phyloP scores from a whole-genome alignment of 1,139 yeast genomes.

The Lizanozyma gosingica region DNA sequence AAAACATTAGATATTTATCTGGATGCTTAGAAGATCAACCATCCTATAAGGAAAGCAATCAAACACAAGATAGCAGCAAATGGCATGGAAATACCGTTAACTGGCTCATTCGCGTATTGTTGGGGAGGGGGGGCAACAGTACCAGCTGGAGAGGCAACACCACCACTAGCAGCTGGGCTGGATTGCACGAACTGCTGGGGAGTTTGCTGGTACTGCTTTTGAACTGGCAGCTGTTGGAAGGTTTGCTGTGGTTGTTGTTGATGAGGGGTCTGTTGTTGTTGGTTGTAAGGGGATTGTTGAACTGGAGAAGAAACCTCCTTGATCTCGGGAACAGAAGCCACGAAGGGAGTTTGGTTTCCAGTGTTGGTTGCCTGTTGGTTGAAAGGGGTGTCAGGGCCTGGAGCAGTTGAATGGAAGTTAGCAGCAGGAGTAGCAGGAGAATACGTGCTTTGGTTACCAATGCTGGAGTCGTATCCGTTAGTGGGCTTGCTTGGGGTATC shows the following conservation, averaged over 20 bases:
- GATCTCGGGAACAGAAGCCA: neutral
- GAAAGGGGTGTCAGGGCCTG: neutral
- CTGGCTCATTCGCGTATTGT: neutral
- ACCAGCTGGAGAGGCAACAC: slow-evolving; percentile 6
- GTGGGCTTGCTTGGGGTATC: slow-evolving; percentile 9
- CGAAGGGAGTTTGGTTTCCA: neutral
- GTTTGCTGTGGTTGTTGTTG: neutral
- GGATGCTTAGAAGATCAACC: slow-evolving; percentile 42
- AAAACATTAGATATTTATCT: no score
- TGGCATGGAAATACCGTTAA: slow-evolving; percentile 42
- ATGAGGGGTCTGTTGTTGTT: neutral
- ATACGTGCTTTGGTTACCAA: slow-evolving; percentile 4
- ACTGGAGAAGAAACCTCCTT: slow-evolving; percentile 1
- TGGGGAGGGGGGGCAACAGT: neutral
- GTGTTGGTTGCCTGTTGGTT: neutral
- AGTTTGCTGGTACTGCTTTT: neutral
- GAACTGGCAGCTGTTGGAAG: neutral
- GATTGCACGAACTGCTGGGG: neutral
- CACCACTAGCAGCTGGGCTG: slow-evolving; percentile 4
- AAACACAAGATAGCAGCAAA: slow-evolving; percentile 43
- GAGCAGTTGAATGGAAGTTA: slow-evolving; percentile 6
- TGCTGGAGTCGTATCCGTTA: no score
- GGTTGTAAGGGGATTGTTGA: neutral
- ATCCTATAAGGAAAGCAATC: slow-evolving; percentile 51
- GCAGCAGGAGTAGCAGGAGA: slow-evolving; percentile 11